Base-by-base conservation (phyloP, 2,329 filamentous ascomycete genomes). In the Beauveria pseudobassiana region DNA sequence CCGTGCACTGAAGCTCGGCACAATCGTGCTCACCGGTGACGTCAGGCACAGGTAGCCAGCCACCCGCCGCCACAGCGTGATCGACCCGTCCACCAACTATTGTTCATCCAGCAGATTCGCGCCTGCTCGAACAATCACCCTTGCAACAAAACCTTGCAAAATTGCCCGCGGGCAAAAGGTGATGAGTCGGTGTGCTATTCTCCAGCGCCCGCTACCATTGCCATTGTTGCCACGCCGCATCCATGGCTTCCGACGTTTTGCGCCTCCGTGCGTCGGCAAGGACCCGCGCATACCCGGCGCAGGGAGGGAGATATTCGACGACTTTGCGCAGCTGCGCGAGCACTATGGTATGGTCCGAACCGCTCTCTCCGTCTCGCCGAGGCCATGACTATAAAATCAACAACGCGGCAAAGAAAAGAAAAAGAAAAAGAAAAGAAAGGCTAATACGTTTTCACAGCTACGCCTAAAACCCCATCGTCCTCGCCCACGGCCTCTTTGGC, bases 401-500 rank as follows among this genome's bases (percentile, higher is more conserved):
- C 22, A 50, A 28, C 18, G 3, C 34, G 26, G 6, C 26, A 22
- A 18, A 26, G 3, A 24, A n/a, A 18, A n/a, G 1, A 51, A 42
- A 14, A 28, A 20, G 12, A 34, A 34, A 34, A 12, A 22, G 10
- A 10, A 30, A 12, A 18, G n/a, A 43, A 22, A 14, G 10, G 14
- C 56, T 52, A 30, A 59, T 12, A 5, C 9, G 18, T 0, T n/a
- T 7, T 16, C 22, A 8, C 38, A 84, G 81, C 77, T 46, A 80
- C 81, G 4, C 85, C 85, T 2, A 82, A 82, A 69, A 87, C 65
- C 84, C 85, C 50, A 81, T 88, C 60, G 84, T 88, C 59, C 81
- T 88, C 40, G 85, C 85, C 58, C 86, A 88, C 68, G 86, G 86
- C 61, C 77, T 88, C 54, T 75, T 88, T 57, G 86, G 86, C 67